A percentile compares a stretch with the other conserved stretches of the same genome.
These are phyloP conservation scores for Smittium culicis DNA, from an alignment of 371 early-diverging fungal genomes.

Conservation along the genomic window DNA sequence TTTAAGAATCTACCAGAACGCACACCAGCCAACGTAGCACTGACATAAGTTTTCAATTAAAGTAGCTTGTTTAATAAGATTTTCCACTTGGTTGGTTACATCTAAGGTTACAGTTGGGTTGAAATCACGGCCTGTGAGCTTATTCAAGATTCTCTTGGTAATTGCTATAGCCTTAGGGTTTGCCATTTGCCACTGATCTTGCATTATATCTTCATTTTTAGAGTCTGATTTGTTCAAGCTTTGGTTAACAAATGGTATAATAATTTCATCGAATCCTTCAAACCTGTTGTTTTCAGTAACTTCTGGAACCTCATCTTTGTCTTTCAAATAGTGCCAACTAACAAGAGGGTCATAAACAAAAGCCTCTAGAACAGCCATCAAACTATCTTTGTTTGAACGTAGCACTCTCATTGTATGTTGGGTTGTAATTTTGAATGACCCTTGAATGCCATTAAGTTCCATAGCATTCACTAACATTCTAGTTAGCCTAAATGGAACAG, in stretches of 20 bases:
- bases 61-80: conserved; percentile 87
- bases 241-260: not conserved
- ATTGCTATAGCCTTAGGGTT: conserved; percentile 45
- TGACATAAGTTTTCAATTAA: conserved; percentile 88
- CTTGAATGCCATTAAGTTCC: conserved; percentile 94
- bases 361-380: conserved; percentile 97
- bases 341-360: conserved; percentile 96
- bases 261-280: not conserved
- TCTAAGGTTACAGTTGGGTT: conserved; percentile 65
- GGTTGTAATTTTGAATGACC: conserved; percentile 87
- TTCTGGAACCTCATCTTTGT: conserved; percentile 20
- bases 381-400: conserved; percentile 86
- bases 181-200: conserved; percentile 33
- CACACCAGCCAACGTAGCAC: conserved; percentile 94
- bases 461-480: conserved; percentile 96
- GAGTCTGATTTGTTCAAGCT: conserved; percentile 5
- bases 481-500: conserved; percentile 95
- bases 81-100: conserved; percentile 78
- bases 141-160: conserved; percentile 55
- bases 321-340: conserved; percentile 63
- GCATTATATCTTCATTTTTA: conserved; percentile 9
- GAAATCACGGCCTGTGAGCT: conserved; percentile 85
- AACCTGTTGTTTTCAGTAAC: not conserved
- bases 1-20: conserved; percentile 35
- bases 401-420: conserved; percentile 93